Base-by-base conservation (phyloP, 805 yeast genomes). In the Barnettozyma pratensis region DNA sequence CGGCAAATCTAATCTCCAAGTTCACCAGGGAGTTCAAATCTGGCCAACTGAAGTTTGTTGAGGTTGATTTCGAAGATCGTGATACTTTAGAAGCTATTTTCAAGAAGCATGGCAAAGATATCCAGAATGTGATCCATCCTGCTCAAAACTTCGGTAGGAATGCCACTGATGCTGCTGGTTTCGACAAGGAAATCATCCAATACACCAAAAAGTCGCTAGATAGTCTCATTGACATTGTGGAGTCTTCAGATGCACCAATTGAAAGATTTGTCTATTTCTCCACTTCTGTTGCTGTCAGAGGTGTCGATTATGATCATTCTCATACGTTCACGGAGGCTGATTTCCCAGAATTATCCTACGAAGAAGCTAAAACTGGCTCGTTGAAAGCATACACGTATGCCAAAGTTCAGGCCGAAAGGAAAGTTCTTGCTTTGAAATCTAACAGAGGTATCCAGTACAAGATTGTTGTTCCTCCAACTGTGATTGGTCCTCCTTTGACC, bases 181-280 rank as follows among this genome's bases (percentile, higher is more conserved):
- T 29, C 4, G 49, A 48, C 14, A 35, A 26, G 25, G 42, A 45
- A 7, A 32, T 48, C 5, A 42, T 48, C 14, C 31, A 48, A 25
- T 45, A 38, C 12, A 48, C 51, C 19, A 27, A 35, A 25, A 42
- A 42, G 8, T 45, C 51, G 14, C 12, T 48, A 11, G 27, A 42
- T 4, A 32, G 32, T 14, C 19, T 48, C 5, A n/a, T 45, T 38
- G 43, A 48, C 1, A 9, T 42, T 29, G 49, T 45, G 26, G 51
- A 48, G 19, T 4, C 7, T 9, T 32, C 41, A n/a, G 44, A 38
- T 7, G 37, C 45, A 5, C 43, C 41, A 29, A 45, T 48, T 38
- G 49, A 48, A n/a, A 48, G 48, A 42, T 48, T 48, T 42, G 48
- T 48, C 2, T 45, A 38, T 39, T 48, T 48, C 34, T 48, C 51